Evolutionary conservation across 306 rosid genomes (phyloP).

Genomic region (Cicer cuneatum): DNA sequence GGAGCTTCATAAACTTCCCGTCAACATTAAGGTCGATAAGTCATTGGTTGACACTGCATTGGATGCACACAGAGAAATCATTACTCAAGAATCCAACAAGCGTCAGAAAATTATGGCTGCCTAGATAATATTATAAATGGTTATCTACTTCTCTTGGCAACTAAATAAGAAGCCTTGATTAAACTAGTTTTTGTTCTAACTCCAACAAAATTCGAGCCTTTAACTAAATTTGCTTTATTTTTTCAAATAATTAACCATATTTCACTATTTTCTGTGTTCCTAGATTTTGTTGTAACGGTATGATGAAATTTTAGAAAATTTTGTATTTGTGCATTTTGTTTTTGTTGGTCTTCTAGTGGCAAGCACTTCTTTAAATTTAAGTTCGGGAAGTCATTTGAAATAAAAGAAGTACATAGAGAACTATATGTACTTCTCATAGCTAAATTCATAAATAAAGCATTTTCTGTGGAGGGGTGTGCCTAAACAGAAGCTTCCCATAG

Average conservation of each 20-base stretch:
- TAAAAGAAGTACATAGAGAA: background rate
- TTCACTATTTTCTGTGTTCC: conserved; percentile 1
- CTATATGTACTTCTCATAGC: background rate
- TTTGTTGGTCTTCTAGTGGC: background rate
- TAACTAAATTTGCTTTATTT: conserved; percentile 9
- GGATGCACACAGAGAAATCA: conserved; percentile 45
- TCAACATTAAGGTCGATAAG: conserved; percentile 12
- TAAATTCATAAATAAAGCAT: no score
- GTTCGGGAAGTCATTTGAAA: background rate
- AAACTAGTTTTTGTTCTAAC: conserved; percentile 25
- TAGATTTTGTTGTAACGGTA: background rate
- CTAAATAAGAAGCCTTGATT: conserved; percentile 28
- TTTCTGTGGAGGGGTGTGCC: no score
- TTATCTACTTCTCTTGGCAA: background rate
- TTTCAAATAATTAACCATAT: background rate
- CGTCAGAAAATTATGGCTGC: conserved; percentile 47
- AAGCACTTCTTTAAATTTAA: background rate
- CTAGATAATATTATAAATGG: background rate
- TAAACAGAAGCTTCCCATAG: no score
- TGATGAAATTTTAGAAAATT: background rate
- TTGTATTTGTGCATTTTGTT: background rate
- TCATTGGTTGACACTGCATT: conserved; percentile 14
- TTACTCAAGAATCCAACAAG: conserved; percentile 45
- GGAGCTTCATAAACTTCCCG: conserved; percentile 51
- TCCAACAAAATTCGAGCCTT: conserved; percentile 7